Evolutionary conservation across 345 rosid species (phyloP).

Genomic region (Abelmoschus esculentus): DNA sequence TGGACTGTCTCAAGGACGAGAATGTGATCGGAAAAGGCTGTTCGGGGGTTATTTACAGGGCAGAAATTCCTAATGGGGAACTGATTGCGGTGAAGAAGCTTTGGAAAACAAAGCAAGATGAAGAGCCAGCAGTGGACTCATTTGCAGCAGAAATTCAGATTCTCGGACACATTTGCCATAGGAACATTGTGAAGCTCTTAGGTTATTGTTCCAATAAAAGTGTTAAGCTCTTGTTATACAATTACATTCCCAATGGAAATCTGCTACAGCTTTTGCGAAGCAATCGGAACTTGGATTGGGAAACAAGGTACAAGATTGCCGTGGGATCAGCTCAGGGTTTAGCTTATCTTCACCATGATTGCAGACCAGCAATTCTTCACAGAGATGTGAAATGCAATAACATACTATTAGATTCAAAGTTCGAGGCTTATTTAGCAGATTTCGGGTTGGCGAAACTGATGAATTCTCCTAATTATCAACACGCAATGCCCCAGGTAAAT

Average conservation of each 20-base stretch:
- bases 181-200: conserved; percentile 79
- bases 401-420: conserved; percentile 77
- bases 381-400: conserved; percentile 92
- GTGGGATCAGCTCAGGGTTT: conserved; percentile 89
- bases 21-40: conserved; percentile 93
- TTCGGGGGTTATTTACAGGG: conserved; percentile 83
- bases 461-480: conserved; percentile 66
- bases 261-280: conserved; percentile 65
- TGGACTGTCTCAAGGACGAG: conserved; percentile 67
- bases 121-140: conserved; percentile 52
- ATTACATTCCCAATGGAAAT: conserved; percentile 76
- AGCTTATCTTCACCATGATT: conserved; percentile 90
- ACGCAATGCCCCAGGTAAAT: conserved; percentile 89
- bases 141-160: conserved; percentile 92
- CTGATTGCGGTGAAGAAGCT: conserved; percentile 82
- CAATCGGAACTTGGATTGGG: conserved; percentile 79
- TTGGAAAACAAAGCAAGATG: conserved; percentile 61
- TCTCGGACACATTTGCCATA: conserved; percentile 78
- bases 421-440: conserved; percentile 78
- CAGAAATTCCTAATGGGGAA: conserved; percentile 77
- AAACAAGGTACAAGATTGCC: conserved; percentile 81
- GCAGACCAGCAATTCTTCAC: conserved; percentile 80
- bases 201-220: conserved; percentile 86
- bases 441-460: conserved; percentile 86
- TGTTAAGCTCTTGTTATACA: conserved; percentile 79